Evolutionary conservation across 139 green algal species (phyloP).

Genomic region (Spirogloea muscicola): DNA sequence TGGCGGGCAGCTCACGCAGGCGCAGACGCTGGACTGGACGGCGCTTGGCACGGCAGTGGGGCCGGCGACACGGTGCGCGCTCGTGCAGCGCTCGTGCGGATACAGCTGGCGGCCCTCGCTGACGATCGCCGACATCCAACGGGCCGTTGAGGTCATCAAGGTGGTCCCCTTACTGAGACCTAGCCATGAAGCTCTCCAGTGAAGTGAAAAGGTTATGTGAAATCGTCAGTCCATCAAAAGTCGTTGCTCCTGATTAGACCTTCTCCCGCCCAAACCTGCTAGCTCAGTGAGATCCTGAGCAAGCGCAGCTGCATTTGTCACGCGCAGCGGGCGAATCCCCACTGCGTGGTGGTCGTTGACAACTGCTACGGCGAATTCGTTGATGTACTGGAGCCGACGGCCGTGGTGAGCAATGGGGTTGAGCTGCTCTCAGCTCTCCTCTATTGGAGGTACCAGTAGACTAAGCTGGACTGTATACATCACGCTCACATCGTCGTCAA

Average conservation of each 20-base stretch:
- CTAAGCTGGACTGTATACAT: too few species aligned
- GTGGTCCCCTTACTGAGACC: too few species aligned
- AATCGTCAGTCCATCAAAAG: too few species aligned
- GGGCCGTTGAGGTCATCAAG: constrained; percentile 37
- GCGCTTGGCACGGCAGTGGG: constrained; percentile 63
- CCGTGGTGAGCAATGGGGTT: constrained; percentile 18
- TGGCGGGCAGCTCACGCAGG: too few species aligned
- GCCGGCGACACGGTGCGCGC: constrained; percentile 63
- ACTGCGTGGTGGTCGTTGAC: constrained; percentile 81
- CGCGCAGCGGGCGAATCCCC: constrained; percentile 14
- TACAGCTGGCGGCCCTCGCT: constrained; percentile 83
- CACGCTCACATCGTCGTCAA: too few species aligned
- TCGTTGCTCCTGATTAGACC: too few species aligned
- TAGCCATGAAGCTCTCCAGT: too few species aligned
- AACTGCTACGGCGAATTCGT: constrained; percentile 99
- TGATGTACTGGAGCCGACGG: constrained; percentile 73
- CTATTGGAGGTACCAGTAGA: too few species aligned
- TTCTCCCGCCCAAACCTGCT: too few species aligned
- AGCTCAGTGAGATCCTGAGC: too few species aligned
- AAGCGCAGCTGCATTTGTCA: not conserved
- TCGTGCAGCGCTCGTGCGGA: constrained; percentile 93
- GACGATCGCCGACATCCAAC: constrained; percentile 70
- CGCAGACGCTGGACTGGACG: constrained; percentile 25
- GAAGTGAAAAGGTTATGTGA: too few species aligned
- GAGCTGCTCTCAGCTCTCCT: too few species aligned